Evolutionary conservation across 1,139 yeast species (phyloP), one percentile per base, ranked within the genome.

Genomic region (Kodamaea alishanica): DNA sequence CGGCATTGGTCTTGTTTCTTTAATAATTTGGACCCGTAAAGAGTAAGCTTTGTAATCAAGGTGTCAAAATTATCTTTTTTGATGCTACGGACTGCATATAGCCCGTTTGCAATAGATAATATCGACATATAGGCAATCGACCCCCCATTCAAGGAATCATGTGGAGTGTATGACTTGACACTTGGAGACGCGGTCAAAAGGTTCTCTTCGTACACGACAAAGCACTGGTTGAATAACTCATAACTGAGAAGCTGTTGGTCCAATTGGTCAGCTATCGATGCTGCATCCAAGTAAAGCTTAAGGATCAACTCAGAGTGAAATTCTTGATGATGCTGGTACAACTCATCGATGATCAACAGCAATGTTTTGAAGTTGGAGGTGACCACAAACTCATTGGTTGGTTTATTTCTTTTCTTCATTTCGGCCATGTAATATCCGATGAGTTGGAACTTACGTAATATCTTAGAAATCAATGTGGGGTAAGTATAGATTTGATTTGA

Each of bases 1-100:
- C 97, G 78, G 57, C 97, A 90, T 60, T 90, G 98, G 54, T 90
- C 97, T 26, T 92, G 92, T 58, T 90, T 92, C 58, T 87, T 88
- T 55, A 92, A 73, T 41, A 92, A 70, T 57, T 87, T 87, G 7
- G 96, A 86, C 1, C 96, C 96, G 55, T 89, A 87, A 35, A 90
- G 65, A 1, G 97, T 88, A 41, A 92, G 75, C 56, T 90, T 84
- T 20, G 95, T 85, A 34, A 89, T 88, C 49, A 92, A 68, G 6
- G 80, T 76, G 51, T 88, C 94, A 59, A 86, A 90, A 52, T 79
- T 84, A 32, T 82, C 89, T 49, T 65, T 61, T 38, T 55, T 61
- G 57, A 85, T 72, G 57, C 77, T 75, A 42, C 86, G 70, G 41
- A 82, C 70, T 32, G 69, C 68, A 47, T 79, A 79, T 40, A 87